These are phyloP conservation scores for Miamiensis avidus DNA, from an alignment of 169 alveolate genomes.

Conservation along the genomic window DNA sequence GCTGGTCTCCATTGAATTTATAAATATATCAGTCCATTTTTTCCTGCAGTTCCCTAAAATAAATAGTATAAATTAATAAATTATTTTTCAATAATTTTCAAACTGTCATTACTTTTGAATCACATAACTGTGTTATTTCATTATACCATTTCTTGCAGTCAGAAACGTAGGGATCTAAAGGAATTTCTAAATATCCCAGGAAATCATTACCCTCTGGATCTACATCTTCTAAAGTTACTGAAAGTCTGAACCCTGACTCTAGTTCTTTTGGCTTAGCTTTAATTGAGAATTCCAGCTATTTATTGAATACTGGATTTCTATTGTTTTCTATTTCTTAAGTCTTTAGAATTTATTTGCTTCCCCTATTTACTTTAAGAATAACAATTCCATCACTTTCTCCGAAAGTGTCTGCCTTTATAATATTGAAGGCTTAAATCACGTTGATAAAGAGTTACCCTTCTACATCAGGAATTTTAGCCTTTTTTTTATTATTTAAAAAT, in stretches of 20 bases:
- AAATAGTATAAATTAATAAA: neutral
- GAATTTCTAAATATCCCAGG: slow-evolving; percentile 9
- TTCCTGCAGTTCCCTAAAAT: neutral
- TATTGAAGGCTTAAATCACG: neutral
- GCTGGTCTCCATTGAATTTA: slow-evolving; percentile 28
- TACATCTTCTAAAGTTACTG: neutral
- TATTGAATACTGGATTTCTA: slow-evolving; percentile 5
- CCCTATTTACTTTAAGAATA: neutral
- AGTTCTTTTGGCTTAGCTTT: slow-evolving; percentile 5
- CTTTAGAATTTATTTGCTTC: neutral
- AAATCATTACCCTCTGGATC: slow-evolving; percentile 5
- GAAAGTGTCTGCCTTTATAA: slow-evolving; percentile 1
- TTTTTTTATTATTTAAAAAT: no score
- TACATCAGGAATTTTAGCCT: neutral
- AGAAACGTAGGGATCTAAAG: neutral
- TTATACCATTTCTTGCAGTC: slow-evolving; percentile 12
- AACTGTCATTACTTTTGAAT: slow-evolving; percentile 15
- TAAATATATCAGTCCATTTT: slow-evolving; percentile 13
- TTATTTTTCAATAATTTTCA: neutral
- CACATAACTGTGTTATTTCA: slow-evolving; percentile 4
- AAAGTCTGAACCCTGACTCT: neutral
- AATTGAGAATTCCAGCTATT: neutral
- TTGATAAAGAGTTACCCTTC: slow-evolving; percentile 12
- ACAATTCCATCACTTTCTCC: neutral
- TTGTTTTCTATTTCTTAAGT: neutral